These are phyloP conservation scores for Vitis hybrid DNA, from an alignment of 177 flowering plant genomes.

Conservation along the genomic window DNA sequence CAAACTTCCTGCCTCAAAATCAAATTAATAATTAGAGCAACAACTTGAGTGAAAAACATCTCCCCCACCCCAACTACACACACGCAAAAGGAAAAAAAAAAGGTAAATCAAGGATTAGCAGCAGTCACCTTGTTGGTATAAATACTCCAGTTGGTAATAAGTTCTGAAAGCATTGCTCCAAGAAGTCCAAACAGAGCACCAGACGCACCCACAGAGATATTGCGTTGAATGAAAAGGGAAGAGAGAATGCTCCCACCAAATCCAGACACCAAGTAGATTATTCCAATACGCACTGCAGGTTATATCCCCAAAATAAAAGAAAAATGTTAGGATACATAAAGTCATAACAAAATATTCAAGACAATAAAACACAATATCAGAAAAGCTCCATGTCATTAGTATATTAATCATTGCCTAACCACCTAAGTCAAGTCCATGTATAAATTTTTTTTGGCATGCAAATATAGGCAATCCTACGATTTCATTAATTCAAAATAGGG, in stretches of 20 bases:
- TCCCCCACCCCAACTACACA: background rate
- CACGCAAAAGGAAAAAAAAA: background rate
- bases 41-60: background rate
- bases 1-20: background rate
- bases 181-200: slow-evolving; percentile 64
- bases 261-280: slow-evolving; percentile 47
- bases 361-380: background rate
- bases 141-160: slow-evolving; percentile 56
- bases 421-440: too few species aligned
- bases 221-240: slow-evolving; percentile 37
- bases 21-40: too few species aligned
- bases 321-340: background rate
- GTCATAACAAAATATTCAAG: background rate
- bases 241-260: slow-evolving; percentile 52
- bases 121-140: slow-evolving; percentile 43
- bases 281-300: slow-evolving; percentile 41
- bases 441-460: background rate
- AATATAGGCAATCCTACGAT: background rate
- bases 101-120: background rate
- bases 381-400: background rate
- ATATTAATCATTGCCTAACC: background rate
- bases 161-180: slow-evolving; percentile 59
- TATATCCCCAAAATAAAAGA: background rate
- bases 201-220: slow-evolving; percentile 58
- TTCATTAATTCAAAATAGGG: background rate